These are phyloP conservation scores for Trichoderma lentiforme DNA, from an alignment of 2,329 filamentous ascomycete genomes.

Conservation along the genomic window DNA sequence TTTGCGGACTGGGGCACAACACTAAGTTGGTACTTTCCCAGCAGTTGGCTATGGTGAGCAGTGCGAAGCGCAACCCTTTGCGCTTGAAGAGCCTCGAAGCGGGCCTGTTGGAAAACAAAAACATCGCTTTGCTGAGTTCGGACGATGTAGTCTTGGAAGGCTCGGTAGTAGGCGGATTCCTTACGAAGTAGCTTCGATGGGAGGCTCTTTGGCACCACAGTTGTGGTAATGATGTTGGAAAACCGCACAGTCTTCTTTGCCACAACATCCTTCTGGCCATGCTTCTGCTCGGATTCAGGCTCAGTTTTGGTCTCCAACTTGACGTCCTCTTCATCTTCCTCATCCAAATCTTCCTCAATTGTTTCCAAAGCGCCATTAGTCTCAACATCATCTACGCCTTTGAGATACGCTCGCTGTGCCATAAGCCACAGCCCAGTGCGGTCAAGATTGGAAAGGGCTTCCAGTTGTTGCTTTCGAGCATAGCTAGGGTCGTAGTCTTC, in stretches of 20 bases:
- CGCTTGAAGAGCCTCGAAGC: slow-evolving; percentile 85
- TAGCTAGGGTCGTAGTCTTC: slow-evolving; percentile 74
- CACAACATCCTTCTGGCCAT: slow-evolving; percentile 23
- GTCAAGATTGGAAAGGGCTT: slow-evolving; percentile 71
- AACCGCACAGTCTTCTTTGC: slow-evolving; percentile 77
- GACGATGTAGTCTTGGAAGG: slow-evolving; percentile 73
- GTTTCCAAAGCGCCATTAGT: slow-evolving; percentile 37
- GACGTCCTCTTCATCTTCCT: slow-evolving; percentile 27
- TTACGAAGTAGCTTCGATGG: slow-evolving; percentile 52
- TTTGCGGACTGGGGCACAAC: slow-evolving; percentile 65
- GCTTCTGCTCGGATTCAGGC: slow-evolving; percentile 24
- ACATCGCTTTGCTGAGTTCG: slow-evolving; percentile 66
- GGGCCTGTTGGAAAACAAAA: slow-evolving; percentile 78
- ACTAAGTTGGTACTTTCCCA: slow-evolving; percentile 79
- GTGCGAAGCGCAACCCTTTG: slow-evolving; percentile 71
- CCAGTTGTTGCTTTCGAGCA: slow-evolving; percentile 66
- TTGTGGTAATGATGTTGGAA: slow-evolving; percentile 50
- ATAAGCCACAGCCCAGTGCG: slow-evolving; percentile 83
- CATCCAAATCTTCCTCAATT: slow-evolving; percentile 26
- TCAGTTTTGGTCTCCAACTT: slow-evolving; percentile 26
- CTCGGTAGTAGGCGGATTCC: slow-evolving; percentile 83
- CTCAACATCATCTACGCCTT: slow-evolving; percentile 55
- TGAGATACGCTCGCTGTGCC: slow-evolving; percentile 75
- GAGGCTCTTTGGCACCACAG: slow-evolving; percentile 47
- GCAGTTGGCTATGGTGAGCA: slow-evolving; percentile 73